phyloP scores from a whole-genome alignment of 2,329 filamentous ascomycete species.

The Xylariaceae sp. region DNA sequence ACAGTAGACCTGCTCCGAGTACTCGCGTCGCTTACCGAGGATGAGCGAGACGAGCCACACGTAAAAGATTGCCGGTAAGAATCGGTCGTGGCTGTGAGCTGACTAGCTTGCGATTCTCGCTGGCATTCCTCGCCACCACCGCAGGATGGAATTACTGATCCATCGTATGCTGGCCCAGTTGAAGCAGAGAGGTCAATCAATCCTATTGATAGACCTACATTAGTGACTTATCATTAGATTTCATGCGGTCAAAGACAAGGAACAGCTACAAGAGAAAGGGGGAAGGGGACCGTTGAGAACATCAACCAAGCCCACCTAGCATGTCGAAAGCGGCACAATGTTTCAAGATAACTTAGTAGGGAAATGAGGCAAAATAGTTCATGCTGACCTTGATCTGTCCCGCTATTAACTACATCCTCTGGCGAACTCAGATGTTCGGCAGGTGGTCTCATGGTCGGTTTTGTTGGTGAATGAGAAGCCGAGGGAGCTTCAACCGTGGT shows the following conservation, averaged over 20 bases:
- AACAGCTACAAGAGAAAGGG: background rate
- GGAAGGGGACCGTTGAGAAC: background rate
- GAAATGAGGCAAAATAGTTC: conserved; percentile 1
- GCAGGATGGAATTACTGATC: conserved; percentile 10
- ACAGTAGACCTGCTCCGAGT: conserved; percentile 14
- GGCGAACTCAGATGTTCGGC: background rate
- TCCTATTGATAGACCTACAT: conserved; percentile 10
- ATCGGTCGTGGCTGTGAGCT: conserved; percentile 26
- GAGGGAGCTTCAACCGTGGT: background rate
- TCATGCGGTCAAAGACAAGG: background rate
- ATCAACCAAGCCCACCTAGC: background rate
- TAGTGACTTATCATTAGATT: background rate
- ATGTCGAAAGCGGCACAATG: too few relatives aligned
- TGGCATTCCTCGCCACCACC: conserved; percentile 14
- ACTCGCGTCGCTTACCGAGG: conserved; percentile 29
- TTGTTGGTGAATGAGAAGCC: background rate
- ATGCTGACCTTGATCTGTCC: conserved; percentile 11
- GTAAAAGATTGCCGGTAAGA: conserved; percentile 31
- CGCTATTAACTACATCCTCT: background rate
- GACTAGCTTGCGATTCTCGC: conserved; percentile 27
- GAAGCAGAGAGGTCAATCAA: background rate
- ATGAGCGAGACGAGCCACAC: conserved; percentile 22
- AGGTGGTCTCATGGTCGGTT: background rate
- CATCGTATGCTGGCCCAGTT: background rate
- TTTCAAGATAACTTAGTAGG: background rate